Percentiles rank a stretch among this genome's conserved stretches.
Evolutionary conservation across 2,329 filamentous ascomycete species (phyloP).

Genomic region (Lachnellula willkommii): DNA sequence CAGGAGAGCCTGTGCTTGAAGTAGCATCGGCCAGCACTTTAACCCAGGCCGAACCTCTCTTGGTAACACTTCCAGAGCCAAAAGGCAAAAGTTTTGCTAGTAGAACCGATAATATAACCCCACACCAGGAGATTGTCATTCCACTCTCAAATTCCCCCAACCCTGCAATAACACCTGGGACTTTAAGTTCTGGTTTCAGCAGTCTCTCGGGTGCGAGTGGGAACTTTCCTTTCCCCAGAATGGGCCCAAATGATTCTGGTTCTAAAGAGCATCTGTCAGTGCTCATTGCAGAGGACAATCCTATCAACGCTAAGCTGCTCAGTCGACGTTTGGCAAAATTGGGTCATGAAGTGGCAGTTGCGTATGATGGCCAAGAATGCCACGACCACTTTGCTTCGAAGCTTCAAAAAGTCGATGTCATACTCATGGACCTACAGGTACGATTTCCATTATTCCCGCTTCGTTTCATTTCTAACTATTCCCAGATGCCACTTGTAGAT

Average conservation of each 20-base stretch:
- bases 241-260: slow-evolving; percentile 67
- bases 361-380: slow-evolving; percentile 69
- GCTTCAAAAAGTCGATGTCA: slow-evolving; percentile 18
- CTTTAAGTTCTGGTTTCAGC: neutral
- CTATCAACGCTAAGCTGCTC: slow-evolving; percentile 74
- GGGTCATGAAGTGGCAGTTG: slow-evolving; percentile 65
- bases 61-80: neutral
- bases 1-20: neutral
- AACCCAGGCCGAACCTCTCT: neutral
- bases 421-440: slow-evolving; percentile 28
- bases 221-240: slow-evolving; percentile 24
- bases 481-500: slow-evolving; percentile 24
- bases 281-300: slow-evolving; percentile 78
- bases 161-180: neutral
- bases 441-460: neutral
- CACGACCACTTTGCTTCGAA: slow-evolving; percentile 64
- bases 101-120: neutral
- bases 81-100: neutral
- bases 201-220: neutral
- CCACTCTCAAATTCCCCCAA: neutral
- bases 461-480: neutral
- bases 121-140: neutral
- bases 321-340: slow-evolving; percentile 69
- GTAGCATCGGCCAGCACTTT: neutral
- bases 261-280: slow-evolving; percentile 37